A percentile compares a stretch with the other conserved stretches of the same genome.
These are phyloP conservation scores for Recurvomyces mirabilis DNA, from an alignment of 495 filamentous ascomycete species.

Conservation along the genomic window DNA sequence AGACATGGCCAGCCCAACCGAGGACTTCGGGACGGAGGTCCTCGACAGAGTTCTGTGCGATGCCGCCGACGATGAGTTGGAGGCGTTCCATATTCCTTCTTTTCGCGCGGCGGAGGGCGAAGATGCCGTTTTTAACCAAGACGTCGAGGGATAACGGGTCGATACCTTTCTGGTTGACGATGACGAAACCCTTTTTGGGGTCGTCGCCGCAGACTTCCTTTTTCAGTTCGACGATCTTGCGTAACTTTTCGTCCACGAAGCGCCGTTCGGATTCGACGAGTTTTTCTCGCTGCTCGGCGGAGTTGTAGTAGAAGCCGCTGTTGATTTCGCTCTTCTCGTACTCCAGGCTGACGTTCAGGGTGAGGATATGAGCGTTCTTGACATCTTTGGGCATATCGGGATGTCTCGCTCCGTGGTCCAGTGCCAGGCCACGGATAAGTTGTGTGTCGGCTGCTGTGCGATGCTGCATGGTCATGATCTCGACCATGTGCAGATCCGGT, in stretches of 20 bases:
- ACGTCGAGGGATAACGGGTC: constrained; percentile 93
- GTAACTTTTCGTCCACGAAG: constrained; percentile 92
- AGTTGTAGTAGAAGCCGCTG: constrained; percentile 97
- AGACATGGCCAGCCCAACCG: constrained; percentile 92
- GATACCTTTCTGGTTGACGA: constrained; percentile 99
- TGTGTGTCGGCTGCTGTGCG: constrained; percentile 91
- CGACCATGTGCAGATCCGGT: constrained; percentile 96
- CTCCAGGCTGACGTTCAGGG: constrained; percentile 91
- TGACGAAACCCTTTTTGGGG: constrained; percentile 87
- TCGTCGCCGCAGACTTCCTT: constrained; percentile 94
- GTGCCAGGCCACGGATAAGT: constrained; percentile 79
- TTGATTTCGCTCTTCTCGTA: constrained; percentile 99
- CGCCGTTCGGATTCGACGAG: constrained; percentile 92
- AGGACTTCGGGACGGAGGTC: constrained; percentile 80
- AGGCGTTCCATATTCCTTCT: constrained; percentile 97
- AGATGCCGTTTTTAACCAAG: constrained; percentile 92
- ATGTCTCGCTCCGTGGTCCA: constrained; percentile 93
- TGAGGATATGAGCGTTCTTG: constrained; percentile 90
- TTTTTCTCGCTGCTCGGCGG: constrained; percentile 90
- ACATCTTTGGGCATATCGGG: constrained; percentile 97
- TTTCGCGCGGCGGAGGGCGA: constrained; percentile 88
- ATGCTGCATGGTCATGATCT: constrained; percentile 99
- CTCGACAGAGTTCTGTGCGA: constrained; percentile 89
- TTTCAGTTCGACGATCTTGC: constrained; percentile 97
- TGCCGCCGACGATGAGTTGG: constrained; percentile 85